A percentile compares a stretch with the other conserved stretches of the same genome.
phyloP scores from a whole-genome alignment of 2,329 filamentous ascomycete species.

The Exophiala sideris region DNA sequence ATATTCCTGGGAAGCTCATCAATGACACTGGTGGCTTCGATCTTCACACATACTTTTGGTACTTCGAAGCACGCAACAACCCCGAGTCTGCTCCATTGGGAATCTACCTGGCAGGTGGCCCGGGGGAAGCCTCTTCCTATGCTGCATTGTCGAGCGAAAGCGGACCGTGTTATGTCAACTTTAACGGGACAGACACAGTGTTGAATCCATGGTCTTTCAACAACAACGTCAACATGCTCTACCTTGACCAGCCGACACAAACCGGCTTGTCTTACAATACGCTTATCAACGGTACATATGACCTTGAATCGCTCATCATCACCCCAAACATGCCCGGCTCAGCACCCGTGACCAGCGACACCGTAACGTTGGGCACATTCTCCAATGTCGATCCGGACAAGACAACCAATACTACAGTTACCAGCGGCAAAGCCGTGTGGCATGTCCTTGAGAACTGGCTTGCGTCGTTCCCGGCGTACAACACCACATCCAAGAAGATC shows the following conservation, averaged over 20 bases:
- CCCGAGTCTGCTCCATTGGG: conserved; percentile 55
- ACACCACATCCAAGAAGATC: conserved; percentile 45
- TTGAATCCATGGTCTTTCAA: conserved; percentile 63
- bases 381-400: conserved; percentile 42
- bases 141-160: conserved; percentile 52
- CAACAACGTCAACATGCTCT: conserved; percentile 64
- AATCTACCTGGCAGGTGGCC: conserved; percentile 62
- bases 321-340: conserved; percentile 22
- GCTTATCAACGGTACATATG: conserved; percentile 38
- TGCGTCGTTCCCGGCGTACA: conserved; percentile 59
- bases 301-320: conserved; percentile 14
- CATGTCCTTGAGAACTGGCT: conserved; percentile 57
- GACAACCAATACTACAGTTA: conserved; percentile 35
- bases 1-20: conserved; percentile 49
- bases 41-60: conserved; percentile 66
- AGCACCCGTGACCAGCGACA: conserved; percentile 47
- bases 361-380: conserved; percentile 53
- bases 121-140: conserved; percentile 57
- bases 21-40: conserved; percentile 44
- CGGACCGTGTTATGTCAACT: conserved; percentile 52
- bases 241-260: conserved; percentile 63
- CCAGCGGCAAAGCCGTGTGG: conserved; percentile 50
- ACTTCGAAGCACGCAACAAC: conserved; percentile 56
- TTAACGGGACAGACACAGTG: conserved; percentile 49
- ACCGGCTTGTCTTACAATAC: conserved; percentile 57